Base-by-base conservation (phyloP, 768 basidiomycete species). In the Lactarius vividus region DNA sequence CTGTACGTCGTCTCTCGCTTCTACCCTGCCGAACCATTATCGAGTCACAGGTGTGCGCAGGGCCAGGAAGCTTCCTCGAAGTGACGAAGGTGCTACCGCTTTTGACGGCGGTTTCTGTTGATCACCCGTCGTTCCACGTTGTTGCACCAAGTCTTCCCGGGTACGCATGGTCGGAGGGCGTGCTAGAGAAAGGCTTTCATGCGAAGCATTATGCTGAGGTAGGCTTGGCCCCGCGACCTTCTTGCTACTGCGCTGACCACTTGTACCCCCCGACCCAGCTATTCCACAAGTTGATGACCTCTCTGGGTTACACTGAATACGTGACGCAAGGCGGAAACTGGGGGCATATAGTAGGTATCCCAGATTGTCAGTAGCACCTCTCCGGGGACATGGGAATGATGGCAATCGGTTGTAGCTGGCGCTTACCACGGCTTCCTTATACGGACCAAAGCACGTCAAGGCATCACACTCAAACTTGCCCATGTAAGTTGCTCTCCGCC, bases 321-420 rank as follows among this genome's bases (percentile, higher is more conserved):
- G 62, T 63, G 37, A 63, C 62, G 15, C 53, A 63, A 26, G 62
- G 54, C 13, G 62, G 62, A 42, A 54, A 63, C 18, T 82, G 79
- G 81, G 82, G 83, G 7, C 71, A 69, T 26, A 23, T 71, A 7
- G 81, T 82, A 63, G 42, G 73, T n/a, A n/a, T n/a, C n/a, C n/a
- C n/a, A n/a, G n/a, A n/a, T n/a, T 61, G 33, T 15, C 23, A 23
- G 8, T 15, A n/a, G 42, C 20, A n/a, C 20, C 18, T 44, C 20
- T 9, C 16, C 20, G 16, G 6, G 33, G 35, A 37, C 35, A 37
- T 37, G 0, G 39, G 5, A 11, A n/a, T 46, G 10, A 46, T 10
- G 9, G 20, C n/a, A 0, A 23, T 23, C 10, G 0, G 23, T 23
- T 4, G 20, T 28, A 77, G 76, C 61, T 78, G 26, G 73, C 74